Evolutionary conservation across 176 grass and related monocot genomes (phyloP).

Genomic region (Carex pumila): DNA sequence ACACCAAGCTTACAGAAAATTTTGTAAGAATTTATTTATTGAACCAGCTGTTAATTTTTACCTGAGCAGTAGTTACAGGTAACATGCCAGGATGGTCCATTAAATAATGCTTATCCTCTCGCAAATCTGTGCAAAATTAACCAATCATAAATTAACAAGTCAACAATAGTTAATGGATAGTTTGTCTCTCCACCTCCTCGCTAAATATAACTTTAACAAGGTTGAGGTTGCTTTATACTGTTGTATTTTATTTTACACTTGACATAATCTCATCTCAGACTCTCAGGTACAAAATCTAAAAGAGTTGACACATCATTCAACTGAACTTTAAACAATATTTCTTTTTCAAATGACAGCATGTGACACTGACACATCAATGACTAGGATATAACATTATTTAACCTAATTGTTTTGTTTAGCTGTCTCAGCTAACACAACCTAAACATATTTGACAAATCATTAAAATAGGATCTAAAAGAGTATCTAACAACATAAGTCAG

Average conservation of each 20-base stretch:
- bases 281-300: background rate
- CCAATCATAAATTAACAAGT: background rate
- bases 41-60: background rate
- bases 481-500: background rate
- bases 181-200: conserved; percentile 4
- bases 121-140: conserved; percentile 53
- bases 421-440: background rate
- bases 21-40: background rate
- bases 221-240: background rate
- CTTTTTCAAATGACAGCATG: background rate
- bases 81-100: conserved; percentile 67
- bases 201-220: background rate
- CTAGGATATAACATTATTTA: background rate
- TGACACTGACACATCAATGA: background rate
- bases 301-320: background rate
- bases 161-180: background rate
- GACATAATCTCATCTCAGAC: background rate
- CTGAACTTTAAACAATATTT: background rate
- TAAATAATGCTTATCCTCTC: conserved; percentile 90
- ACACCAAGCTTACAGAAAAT: background rate
- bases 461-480: background rate
- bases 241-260: background rate
- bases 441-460: background rate
- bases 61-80: conserved; percentile 86
- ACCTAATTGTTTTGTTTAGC: background rate